A percentile compares a stretch with the other conserved stretches of the same genome.
Evolutionary conservation across 2,329 filamentous ascomycete genomes (phyloP).

Genomic region (Macrophomina pseudophaseolina): DNA sequence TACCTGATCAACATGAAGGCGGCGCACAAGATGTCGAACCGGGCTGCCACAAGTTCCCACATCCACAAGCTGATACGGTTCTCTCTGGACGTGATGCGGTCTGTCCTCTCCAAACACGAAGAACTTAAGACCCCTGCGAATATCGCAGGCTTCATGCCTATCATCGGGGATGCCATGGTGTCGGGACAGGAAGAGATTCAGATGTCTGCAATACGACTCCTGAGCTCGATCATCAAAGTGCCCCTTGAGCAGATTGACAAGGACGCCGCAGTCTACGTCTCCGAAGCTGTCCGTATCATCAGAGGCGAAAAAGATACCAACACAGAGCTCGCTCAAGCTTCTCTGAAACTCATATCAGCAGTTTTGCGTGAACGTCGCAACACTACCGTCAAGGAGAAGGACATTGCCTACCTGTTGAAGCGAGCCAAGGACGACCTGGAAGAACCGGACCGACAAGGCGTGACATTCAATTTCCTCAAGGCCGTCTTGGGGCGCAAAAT

Average conservation of each 20-base stretch:
- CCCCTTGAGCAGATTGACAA: conserved; percentile 73
- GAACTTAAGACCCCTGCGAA: conserved; percentile 79
- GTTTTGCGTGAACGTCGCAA: conserved; percentile 81
- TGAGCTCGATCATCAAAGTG: conserved; percentile 83
- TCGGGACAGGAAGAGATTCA: conserved; percentile 91
- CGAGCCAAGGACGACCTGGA: conserved; percentile 88
- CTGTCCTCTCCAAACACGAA: conserved; percentile 85
- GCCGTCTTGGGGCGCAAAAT: conserved; percentile 85
- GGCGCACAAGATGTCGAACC: conserved; percentile 73
- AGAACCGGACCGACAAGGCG: conserved; percentile 87
- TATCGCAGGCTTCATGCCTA: conserved; percentile 81
- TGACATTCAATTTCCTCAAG: conserved; percentile 93
- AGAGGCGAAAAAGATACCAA: conserved; percentile 78
- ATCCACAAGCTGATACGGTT: conserved; percentile 89
- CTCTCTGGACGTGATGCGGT: conserved; percentile 82
- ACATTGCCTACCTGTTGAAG: conserved; percentile 80
- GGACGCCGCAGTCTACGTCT: conserved; percentile 76
- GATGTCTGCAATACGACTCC: conserved; percentile 81
- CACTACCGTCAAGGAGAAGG: conserved; percentile 77
- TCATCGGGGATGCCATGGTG: conserved; percentile 85
- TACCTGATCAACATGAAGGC: conserved; percentile 81
- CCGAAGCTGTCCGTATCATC: conserved; percentile 82
- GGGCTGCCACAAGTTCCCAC: conserved; percentile 76
- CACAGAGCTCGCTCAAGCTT: conserved; percentile 83
- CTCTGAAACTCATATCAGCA: conserved; percentile 84